Evolutionary conservation across 768 basidiomycete genomes (phyloP), one percentile per base, ranked within the genome.

Genomic region (Amanita pseudoporphyria): DNA sequence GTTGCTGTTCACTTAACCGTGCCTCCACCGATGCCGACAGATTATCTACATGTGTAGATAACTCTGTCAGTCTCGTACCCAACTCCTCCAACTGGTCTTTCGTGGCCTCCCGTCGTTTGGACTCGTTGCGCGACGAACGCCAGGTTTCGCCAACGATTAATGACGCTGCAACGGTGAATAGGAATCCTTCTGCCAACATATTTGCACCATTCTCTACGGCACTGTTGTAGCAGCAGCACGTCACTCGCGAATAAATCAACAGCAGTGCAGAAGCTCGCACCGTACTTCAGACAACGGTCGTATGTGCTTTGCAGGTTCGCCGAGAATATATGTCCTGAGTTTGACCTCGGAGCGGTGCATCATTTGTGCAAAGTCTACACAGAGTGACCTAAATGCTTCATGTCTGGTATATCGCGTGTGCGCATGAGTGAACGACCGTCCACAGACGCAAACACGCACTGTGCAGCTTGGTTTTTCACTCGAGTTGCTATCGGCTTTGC

Each of bases 171-270:
- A 92, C 89, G 16, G 69, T 60, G 59, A 92, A 92, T 3, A 92
- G 73, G 56, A 92, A 92, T 0, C 86, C 86, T 64, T 92, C 89
- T 0, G 89, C 89, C 4, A 92, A 70, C 5, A 82, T 72, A 55
- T 90, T 92, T 13, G 89, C 86, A 18, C 89, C 89, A 56, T 84
- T 89, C 52, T 90, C 87, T 52, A 92, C 85, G 0, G 89, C 89
- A 52, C 87, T 88, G 54, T 16, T 28, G 26, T 28, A 28, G 31
- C 31, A 16, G 24, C 35, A 12, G 16, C 7, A 52, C 31, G 49
- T 47, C 44, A 38, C 38, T 28, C 18, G 38, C 13, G 44, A 14
- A 9, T 19, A 38, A 12, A 18, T 10, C 26, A 43, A 16, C 35
- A 35, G 47, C 3, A 42, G 18, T 31, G 36, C 9, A 3, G 16